These are phyloP conservation scores for Gossypium turneri DNA, from an alignment of 345 rosid genomes.

Conservation along the genomic window DNA sequence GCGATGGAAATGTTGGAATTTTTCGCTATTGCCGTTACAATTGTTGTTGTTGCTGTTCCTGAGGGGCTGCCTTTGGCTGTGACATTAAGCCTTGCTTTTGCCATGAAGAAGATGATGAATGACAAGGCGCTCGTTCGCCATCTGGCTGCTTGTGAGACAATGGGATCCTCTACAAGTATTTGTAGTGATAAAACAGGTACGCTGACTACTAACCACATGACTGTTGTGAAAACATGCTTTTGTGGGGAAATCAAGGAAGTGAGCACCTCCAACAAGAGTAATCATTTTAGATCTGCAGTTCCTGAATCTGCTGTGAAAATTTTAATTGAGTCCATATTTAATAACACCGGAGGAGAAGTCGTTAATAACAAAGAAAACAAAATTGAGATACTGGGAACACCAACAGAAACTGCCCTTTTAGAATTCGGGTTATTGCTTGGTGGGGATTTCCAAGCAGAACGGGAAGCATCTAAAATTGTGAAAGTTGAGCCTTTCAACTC, in stretches of 20 bases:
- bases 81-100: slow-evolving; percentile 89
- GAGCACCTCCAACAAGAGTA: slow-evolving; percentile 32
- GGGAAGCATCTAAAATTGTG: slow-evolving; percentile 45
- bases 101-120: slow-evolving; percentile 93
- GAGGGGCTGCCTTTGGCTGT: slow-evolving; percentile 96
- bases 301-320: slow-evolving; percentile 50
- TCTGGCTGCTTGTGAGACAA: slow-evolving; percentile 91
- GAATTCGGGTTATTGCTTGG: slow-evolving; percentile 82
- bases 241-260: slow-evolving; percentile 54
- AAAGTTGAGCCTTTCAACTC: slow-evolving; percentile 96
- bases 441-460: slow-evolving; percentile 62
- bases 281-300: slow-evolving; percentile 41
- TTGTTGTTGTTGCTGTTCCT: slow-evolving; percentile 93
- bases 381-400: slow-evolving; percentile 84
- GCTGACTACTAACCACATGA: slow-evolving; percentile 81
- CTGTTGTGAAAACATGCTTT: slow-evolving; percentile 73
- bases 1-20: slow-evolving; percentile 59
- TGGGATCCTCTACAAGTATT: slow-evolving; percentile 87
- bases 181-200: slow-evolving; percentile 95
- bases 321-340: slow-evolving; percentile 73
- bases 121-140: slow-evolving; percentile 86
- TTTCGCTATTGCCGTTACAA: slow-evolving; percentile 82
- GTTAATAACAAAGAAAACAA: slow-evolving; percentile 48
- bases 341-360: slow-evolving; percentile 90
- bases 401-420: slow-evolving; percentile 89